Base-by-base conservation (phyloP, 306 rosid species). In the Cucurbita moschata region DNA sequence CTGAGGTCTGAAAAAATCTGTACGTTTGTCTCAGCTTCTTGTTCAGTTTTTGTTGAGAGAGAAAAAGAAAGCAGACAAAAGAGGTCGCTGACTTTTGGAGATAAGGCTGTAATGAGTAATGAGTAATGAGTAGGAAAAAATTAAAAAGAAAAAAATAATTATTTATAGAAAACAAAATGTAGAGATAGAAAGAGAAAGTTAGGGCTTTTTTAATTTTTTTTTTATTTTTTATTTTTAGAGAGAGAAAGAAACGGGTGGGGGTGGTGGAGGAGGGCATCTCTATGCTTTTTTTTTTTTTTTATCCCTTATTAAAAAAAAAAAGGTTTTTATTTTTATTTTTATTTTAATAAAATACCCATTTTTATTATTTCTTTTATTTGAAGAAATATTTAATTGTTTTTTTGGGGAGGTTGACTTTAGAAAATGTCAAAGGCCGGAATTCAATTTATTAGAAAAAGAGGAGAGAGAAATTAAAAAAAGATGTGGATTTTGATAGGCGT, bases 61-160 rank as follows among this genome's bases (percentile, higher is more conserved):
- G 53, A 75, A 50, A 68, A 67, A 43, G 58, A 60, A 73, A 53
- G 35, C 74, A 75, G 82, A 86, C 77, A 86, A 78, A 78, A 71
- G 77, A 86, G 35, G 88, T 86, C 90, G 90, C 90, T 86, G 90
- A 84, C 90, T 84, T 86, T 85, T 80, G 74, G 53, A 21, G 82
- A 65, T 75, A 79, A 83, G 82, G 81, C 62, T 76, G 84, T 56
- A 65, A 79, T 76, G 84, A 81, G 84, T 70, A 65, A 79, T 76
- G 84, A 81, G 84, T 70, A 76, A 79, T 76, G 84, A 81, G 84
- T 69, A 75, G 78, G 70, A 42, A 76, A 59, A 74, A 43, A 75
- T 30, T 30, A 30, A 30, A 30, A 2, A 30, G 35, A 77, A 60
- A 75, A 46, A 73, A 64, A 76, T 75, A 80, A 73, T 56, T 79